phyloP scores from a whole-genome alignment of 495 filamentous ascomycete species.

The Penicillium herquei region DNA sequence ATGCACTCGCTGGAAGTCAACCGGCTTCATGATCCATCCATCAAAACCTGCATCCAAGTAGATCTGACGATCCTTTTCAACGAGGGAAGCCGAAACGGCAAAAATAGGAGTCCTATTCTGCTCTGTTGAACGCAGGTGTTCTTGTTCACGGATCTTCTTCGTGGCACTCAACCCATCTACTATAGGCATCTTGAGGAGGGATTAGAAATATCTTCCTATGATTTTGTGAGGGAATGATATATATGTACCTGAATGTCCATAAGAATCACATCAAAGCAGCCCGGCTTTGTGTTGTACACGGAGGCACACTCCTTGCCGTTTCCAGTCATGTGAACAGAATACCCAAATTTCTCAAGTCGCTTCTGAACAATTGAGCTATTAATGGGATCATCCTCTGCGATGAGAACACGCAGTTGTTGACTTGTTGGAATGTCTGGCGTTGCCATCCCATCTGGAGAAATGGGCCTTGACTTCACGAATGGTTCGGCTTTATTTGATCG shows the following conservation, averaged over 20 bases:
- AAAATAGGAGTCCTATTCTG: constrained; percentile 65
- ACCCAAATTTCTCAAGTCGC: constrained; percentile 73
- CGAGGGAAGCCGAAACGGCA: constrained; percentile 78
- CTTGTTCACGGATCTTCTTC: constrained; percentile 75
- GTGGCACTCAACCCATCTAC: constrained; percentile 79
- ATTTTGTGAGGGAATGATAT: constrained; percentile 8
- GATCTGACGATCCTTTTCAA: constrained; percentile 62
- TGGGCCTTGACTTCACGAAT: neutral
- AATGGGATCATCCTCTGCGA: constrained; percentile 88
- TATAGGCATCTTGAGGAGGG: constrained; percentile 74
- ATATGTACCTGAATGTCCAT: constrained; percentile 88
- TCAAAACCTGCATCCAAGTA: constrained; percentile 82
- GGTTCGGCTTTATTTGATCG: neutral
- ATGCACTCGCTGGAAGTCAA: constrained; percentile 69
- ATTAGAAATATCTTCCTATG: neutral
- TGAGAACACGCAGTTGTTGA: constrained; percentile 57
- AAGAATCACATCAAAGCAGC: constrained; percentile 72
- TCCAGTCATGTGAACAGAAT: constrained; percentile 64
- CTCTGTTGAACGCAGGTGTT: constrained; percentile 48
- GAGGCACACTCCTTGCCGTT: constrained; percentile 84
- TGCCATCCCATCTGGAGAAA: neutral
- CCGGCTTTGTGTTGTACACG: constrained; percentile 56
- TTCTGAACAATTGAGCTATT: constrained; percentile 84
- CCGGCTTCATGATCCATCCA: constrained; percentile 83
- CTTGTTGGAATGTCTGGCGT: neutral